Evolutionary conservation across 1,284 basidiomycete species (phyloP).

Genomic region (Calocybe gambosa): DNA sequence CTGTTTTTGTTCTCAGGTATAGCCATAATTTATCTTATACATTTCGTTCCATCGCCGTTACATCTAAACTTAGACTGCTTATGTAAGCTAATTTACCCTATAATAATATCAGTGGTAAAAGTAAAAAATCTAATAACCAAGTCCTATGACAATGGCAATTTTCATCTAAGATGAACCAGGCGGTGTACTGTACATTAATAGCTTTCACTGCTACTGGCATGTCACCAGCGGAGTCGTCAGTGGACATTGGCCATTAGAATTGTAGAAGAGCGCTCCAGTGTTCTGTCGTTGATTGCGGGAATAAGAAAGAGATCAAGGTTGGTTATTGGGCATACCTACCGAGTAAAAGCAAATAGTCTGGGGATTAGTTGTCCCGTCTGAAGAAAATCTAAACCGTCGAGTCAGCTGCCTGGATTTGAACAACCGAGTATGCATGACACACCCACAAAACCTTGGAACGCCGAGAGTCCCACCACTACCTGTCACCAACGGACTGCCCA

Average conservation of each 20-base stretch:
- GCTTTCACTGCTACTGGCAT: constrained; percentile 6
- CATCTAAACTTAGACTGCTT: neutral
- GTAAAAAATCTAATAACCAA: too few species aligned
- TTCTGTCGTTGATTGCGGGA: constrained; percentile 6
- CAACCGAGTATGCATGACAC: neutral
- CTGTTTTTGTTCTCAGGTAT: constrained; percentile 24
- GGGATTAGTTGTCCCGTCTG: neutral
- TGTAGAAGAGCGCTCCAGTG: constrained; percentile 3
- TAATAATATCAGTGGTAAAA: too few species aligned
- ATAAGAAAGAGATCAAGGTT: neutral
- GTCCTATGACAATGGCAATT: too few species aligned
- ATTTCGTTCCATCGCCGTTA: too few species aligned
- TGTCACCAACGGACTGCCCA: constrained; percentile 3
- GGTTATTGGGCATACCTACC: constrained; percentile 1
- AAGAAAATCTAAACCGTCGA: constrained; percentile 2
- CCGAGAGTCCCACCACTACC: constrained; percentile 9
- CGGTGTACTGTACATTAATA: neutral
- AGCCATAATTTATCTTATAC: too few species aligned
- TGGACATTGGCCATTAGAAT: neutral
- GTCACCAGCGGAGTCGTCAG: constrained; percentile 2
- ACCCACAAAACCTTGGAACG: constrained; percentile 12
- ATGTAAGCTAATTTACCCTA: neutral
- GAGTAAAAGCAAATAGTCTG: constrained; percentile 9
- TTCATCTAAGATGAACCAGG: too few species aligned
- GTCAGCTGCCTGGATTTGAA: neutral